phyloP scores from a whole-genome alignment of 2,329 filamentous ascomycete genomes.

The Claviceps pusilla region DNA sequence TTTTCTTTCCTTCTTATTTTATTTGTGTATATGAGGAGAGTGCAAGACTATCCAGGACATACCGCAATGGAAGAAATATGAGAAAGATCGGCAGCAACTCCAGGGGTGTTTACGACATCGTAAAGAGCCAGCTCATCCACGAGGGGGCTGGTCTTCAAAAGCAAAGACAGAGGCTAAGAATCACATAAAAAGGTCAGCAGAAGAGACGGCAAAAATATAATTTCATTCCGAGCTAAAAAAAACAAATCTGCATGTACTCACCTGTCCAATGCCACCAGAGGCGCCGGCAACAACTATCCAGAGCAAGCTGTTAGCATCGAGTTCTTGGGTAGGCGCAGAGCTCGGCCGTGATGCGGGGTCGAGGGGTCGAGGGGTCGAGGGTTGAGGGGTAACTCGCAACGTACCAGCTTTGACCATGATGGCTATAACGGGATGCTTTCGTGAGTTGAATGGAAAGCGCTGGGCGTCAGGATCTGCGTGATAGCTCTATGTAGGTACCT shows the following conservation, averaged over 20 bases:
- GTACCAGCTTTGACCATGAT: constrained; percentile 49
- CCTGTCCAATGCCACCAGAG: constrained; percentile 96
- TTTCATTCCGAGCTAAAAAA: background rate
- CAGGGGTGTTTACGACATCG: constrained; percentile 98
- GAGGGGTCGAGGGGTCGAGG: constrained; percentile 6
- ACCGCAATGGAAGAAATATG: constrained; percentile 88
- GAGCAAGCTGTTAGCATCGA: constrained; percentile 6
- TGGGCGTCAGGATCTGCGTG: background rate
- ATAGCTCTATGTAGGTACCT: background rate
- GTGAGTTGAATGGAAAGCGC: background rate
- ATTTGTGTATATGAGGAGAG: background rate
- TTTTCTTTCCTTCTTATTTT: background rate
- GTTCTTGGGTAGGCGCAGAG: background rate
- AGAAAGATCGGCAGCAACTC: constrained; percentile 88
- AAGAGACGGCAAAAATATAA: background rate
- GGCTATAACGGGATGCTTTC: constrained; percentile 5
- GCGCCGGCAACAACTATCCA: constrained; percentile 71
- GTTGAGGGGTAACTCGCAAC: constrained; percentile 13
- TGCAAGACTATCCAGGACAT: constrained; percentile 14
- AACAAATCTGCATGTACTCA: constrained; percentile 23
- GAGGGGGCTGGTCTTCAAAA: constrained; percentile 79
- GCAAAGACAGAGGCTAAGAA: constrained; percentile 75
- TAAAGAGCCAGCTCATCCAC: constrained; percentile 90
- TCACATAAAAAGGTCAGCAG: constrained; percentile 11
- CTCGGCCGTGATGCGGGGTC: constrained; percentile 12